Conservation (phyloP, 2,329 filamentous ascomycete genomes). For the Phaeosphaeria sp. region DNA sequence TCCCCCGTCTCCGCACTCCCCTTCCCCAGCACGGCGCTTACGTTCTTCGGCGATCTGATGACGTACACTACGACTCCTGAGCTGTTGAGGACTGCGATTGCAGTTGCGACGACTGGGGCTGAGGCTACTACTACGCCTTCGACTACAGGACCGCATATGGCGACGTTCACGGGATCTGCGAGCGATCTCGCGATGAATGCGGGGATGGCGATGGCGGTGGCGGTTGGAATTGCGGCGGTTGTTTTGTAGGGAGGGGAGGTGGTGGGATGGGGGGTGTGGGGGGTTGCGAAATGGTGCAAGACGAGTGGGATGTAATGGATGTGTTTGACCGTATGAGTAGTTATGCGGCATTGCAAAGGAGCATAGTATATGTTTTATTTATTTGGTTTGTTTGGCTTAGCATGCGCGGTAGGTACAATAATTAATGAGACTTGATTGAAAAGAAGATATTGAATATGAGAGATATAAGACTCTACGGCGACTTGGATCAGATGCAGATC, state of each 20-base stretch:
- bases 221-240: background rate
- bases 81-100: slow-evolving; percentile 31
- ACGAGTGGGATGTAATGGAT: background rate
- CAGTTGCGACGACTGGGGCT: slow-evolving; percentile 22
- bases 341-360: background rate
- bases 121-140: slow-evolving; percentile 5
- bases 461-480: no score
- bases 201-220: background rate
- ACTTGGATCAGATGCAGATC: no score
- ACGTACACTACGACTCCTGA: slow-evolving; percentile 31
- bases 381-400: background rate
- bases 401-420: background rate
- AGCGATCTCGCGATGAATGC: background rate
- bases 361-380: background rate
- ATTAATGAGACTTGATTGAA: background rate
- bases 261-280: background rate
- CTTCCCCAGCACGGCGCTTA: slow-evolving; percentile 21
- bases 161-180: background rate
- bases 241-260: background rate
- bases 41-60: slow-evolving; percentile 30
- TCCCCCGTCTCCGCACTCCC: slow-evolving; percentile 22
- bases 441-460: no score
- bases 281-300: background rate
- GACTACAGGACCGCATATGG: background rate
- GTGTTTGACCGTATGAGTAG: background rate